Evolutionary conservation across 176 grass and related monocot genomes (phyloP), one percentile per base, ranked within the genome.

Genomic region (Secale cereale): DNA sequence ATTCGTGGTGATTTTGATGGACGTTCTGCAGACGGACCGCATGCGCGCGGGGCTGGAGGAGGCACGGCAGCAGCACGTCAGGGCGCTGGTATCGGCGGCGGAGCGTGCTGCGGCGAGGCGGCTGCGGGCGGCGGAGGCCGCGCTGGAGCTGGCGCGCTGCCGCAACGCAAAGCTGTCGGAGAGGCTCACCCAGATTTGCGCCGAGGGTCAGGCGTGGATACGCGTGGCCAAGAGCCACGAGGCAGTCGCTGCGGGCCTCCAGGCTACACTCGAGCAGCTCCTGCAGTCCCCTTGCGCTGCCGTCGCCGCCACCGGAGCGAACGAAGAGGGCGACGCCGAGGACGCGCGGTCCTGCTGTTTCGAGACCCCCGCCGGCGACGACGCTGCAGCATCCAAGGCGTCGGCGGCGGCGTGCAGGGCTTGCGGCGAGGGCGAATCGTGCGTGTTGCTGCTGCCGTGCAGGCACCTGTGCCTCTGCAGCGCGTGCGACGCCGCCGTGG

Each of bases 381-480:
- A 28, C 43, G 86, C 62, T 6, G 69, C 89, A 1, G 26, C 67
- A 15, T 91, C 81, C 7, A 25, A 36, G 4, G 72, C 26, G 8
- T 2, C 33, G 0, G 23, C 3, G 2, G 19, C 13, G 27, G 22
- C 25, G 2, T 93, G 94, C 80, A 83, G 45, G 88, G 20, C 67
- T 0, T 97, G 94, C 54, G 66, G 70, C 27, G 66, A 15, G 16
- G 70, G 50, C 1, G 86, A 81, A 6, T 90, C 71, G 1, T 87
- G 65, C 73, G 88, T 94, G 9, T 72, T 97, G 20, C 78, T 97
- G 68, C 85, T 97, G 0, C 94, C 94, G 10, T 94, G 94, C 82
- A 46, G 88, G 3, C 94, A 97, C 64, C 90, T 97, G 1, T 87
- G 86, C 88, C 40, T 94, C 7, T 97, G 94, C 74, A 50, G 41